phyloP scores from a whole-genome alignment of 2,329 filamentous ascomycete species.

The Moelleriella libera region DNA sequence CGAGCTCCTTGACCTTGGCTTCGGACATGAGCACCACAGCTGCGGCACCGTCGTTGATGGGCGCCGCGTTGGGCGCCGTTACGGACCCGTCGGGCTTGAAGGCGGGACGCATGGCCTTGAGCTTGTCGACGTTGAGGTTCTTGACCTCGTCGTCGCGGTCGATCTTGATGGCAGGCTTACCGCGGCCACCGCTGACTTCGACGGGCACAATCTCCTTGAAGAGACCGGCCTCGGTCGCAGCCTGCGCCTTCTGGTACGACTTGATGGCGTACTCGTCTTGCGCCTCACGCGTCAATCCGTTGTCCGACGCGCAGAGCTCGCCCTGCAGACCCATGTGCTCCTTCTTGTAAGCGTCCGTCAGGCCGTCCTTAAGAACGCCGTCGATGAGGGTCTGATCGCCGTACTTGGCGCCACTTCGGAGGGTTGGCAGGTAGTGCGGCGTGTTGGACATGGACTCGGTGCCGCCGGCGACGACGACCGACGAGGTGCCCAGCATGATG shows the following conservation, averaged over 20 bases:
- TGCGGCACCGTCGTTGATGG: constrained; percentile 87
- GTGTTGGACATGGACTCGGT: constrained; percentile 98
- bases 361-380: constrained; percentile 83
- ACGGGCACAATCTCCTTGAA: constrained; percentile 88
- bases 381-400: constrained; percentile 82
- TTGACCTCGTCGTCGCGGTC: constrained; percentile 90
- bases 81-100: constrained; percentile 79
- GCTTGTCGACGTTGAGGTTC: constrained; percentile 78
- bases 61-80: constrained; percentile 91
- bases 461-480: constrained; percentile 85
- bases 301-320: constrained; percentile 81
- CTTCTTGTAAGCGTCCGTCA: constrained; percentile 89
- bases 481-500: constrained; percentile 91
- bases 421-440: constrained; percentile 83
- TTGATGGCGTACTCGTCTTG: constrained; percentile 95
- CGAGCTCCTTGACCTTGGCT: constrained; percentile 82
- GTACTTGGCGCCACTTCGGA: constrained; percentile 85
- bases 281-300: constrained; percentile 66
- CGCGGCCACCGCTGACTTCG: constrained; percentile 74
- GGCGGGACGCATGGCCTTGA: constrained; percentile 71
- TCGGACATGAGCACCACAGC: constrained; percentile 90
- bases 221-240: constrained; percentile 64
- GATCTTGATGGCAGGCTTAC: constrained; percentile 72
- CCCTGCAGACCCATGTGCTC: constrained; percentile 92
- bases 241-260: constrained; percentile 87